Percentiles rank a stretch among this genome's conserved stretches.
Evolutionary conservation across 2,329 filamentous ascomycete species (phyloP).

Genomic region (Coniochaeta ligniaria): DNA sequence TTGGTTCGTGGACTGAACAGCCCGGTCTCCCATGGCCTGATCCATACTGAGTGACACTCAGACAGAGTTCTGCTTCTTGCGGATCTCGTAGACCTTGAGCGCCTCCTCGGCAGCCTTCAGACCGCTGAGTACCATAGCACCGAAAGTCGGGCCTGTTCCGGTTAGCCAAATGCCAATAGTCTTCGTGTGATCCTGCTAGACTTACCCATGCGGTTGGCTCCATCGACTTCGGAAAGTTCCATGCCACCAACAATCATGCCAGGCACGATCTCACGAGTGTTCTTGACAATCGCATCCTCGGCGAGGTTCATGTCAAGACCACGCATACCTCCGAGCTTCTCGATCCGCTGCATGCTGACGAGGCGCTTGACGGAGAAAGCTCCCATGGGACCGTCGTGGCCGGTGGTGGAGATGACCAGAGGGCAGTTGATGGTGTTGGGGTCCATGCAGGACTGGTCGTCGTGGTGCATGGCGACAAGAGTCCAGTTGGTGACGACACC

Average conservation of each 20-base stretch:
- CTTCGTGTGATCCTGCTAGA: background rate
- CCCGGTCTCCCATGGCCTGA: background rate
- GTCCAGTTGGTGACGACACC: slow-evolving; percentile 97
- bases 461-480: slow-evolving; percentile 78
- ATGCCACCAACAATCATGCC: slow-evolving; percentile 91
- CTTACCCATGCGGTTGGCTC: slow-evolving; percentile 79
- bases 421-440: slow-evolving; percentile 95
- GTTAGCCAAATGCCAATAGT: slow-evolving; percentile 2
- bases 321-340: slow-evolving; percentile 84
- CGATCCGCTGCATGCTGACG: slow-evolving; percentile 77
- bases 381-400: slow-evolving; percentile 85
- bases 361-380: slow-evolving; percentile 88
- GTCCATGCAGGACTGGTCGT: slow-evolving; percentile 93
- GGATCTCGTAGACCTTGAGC: slow-evolving; percentile 66
- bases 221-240: slow-evolving; percentile 87
- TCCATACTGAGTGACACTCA: background rate
- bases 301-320: slow-evolving; percentile 88
- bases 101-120: slow-evolving; percentile 90
- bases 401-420: slow-evolving; percentile 80
- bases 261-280: slow-evolving; percentile 79
- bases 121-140: slow-evolving; percentile 80
- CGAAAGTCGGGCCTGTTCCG: slow-evolving; percentile 61
- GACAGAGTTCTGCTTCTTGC: slow-evolving; percentile 63
- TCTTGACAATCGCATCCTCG: slow-evolving; percentile 90
- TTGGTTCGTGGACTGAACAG: background rate